Conservation (phyloP, 2,329 filamentous ascomycete genomes). For the Pezicula radicicola region DNA sequence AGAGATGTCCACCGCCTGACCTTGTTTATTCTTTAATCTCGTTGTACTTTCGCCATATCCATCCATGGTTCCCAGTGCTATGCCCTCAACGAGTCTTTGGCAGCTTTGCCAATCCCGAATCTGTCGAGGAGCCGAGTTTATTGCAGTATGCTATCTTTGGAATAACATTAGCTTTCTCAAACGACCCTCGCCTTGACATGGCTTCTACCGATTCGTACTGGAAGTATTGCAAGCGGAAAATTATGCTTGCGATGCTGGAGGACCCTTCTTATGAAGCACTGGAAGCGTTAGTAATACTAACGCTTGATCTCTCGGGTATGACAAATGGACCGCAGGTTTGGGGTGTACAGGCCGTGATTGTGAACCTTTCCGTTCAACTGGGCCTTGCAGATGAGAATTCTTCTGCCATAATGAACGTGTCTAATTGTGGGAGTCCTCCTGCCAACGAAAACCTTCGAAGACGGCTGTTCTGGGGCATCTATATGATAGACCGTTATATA, state of each 20-base stretch:
- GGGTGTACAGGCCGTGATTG: background rate
- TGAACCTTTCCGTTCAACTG: background rate
- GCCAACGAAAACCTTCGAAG: background rate
- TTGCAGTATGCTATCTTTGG: constrained; percentile 2
- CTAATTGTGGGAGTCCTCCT: background rate
- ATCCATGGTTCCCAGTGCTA: constrained; percentile 1
- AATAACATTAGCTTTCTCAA: background rate
- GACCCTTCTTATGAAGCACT: background rate
- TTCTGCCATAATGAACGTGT: background rate
- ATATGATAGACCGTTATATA: background rate
- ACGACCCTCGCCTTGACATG: background rate
- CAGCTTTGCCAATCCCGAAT: background rate
- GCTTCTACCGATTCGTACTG: background rate
- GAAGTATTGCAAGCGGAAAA: background rate
- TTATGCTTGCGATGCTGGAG: background rate
- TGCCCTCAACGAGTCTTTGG: background rate
- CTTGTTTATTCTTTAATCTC: background rate
- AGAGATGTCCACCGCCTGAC: background rate
- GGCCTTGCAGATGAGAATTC: background rate
- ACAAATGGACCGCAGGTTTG: background rate
- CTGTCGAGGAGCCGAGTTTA: background rate
- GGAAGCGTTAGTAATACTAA: background rate
- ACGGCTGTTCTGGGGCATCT: background rate
- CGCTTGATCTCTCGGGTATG: background rate
- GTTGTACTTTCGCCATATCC: constrained; percentile 1